These are phyloP conservation scores for Miscanthus sacchariflorus DNA, from an alignment of 202 grass and related monocot genomes.

Conservation along the genomic window DNA sequence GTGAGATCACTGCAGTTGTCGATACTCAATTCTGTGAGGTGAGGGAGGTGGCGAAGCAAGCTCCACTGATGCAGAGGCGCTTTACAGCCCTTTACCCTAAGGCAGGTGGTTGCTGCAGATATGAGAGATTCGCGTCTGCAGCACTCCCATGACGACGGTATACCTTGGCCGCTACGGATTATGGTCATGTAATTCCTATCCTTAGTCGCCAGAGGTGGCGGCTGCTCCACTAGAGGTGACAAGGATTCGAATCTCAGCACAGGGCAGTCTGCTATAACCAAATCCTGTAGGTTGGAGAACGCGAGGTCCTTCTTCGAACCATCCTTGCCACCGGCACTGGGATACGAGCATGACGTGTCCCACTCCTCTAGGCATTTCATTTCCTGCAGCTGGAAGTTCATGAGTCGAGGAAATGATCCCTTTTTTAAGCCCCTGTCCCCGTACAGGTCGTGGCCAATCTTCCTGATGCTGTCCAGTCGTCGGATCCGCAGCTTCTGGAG, in stretches of 20 bases:
- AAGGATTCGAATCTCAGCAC: background rate
- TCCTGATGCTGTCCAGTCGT: too few relatives aligned
- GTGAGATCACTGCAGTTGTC: background rate
- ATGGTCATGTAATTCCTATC: too few relatives aligned
- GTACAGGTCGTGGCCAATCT: too few relatives aligned
- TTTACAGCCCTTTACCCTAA: background rate
- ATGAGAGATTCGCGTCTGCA: too few relatives aligned
- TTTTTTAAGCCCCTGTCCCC: too few relatives aligned
- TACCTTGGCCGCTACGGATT: background rate
- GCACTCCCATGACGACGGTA: background rate
- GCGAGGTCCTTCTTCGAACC: too few relatives aligned
- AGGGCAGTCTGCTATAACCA: background rate
- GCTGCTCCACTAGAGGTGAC: too few relatives aligned
- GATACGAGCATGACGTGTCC: background rate
- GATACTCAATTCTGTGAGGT: rapidly evolving
- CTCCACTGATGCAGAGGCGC: background rate
- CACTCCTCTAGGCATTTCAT: constrained; percentile 7
- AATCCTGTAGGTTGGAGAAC: background rate
- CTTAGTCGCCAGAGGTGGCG: too few relatives aligned
- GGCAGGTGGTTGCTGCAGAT: background rate
- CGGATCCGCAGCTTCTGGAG: too few relatives aligned
- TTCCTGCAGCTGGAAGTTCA: too few relatives aligned
- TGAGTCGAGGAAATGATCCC: too few relatives aligned
- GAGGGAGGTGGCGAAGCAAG: constrained; percentile 17
- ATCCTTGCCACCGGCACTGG: too few relatives aligned